A percentile compares a stretch with the other conserved stretches of the same genome.
phyloP scores from a whole-genome alignment of 257 asterid species.

The Solanum gandarillasii region DNA sequence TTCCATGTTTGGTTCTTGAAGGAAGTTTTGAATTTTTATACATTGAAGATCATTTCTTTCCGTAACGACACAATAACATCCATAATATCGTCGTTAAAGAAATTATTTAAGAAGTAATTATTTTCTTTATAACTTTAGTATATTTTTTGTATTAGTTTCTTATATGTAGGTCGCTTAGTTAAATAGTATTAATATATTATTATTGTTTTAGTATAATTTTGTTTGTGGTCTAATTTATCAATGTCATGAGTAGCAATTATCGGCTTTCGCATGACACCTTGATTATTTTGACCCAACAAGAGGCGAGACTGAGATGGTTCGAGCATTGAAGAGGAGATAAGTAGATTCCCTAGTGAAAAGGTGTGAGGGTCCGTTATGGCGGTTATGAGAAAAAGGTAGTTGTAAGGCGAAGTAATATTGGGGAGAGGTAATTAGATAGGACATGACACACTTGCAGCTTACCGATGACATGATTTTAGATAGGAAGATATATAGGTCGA shows the following conservation, averaged over 20 bases:
- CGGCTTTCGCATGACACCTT: neutral
- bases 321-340: neutral
- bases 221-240: neutral
- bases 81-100: no score
- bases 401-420: neutral
- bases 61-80: no score
- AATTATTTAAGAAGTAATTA: no score
- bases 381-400: neutral
- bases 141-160: no score
- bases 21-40: no score
- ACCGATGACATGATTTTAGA: neutral
- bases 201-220: neutral
- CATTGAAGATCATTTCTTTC: neutral
- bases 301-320: neutral
- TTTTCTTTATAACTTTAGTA: neutral
- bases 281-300: neutral
- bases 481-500: neutral
- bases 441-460: neutral
- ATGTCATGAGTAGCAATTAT: no score
- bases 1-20: neutral
- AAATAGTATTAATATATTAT: no score
- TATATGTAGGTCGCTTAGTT: no score
- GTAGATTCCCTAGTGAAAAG: no score
- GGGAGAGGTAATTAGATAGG: neutral
- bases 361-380: neutral